phyloP scores from a whole-genome alignment of 164 flowering plant genomes.

The Buxus sempervirens region DNA sequence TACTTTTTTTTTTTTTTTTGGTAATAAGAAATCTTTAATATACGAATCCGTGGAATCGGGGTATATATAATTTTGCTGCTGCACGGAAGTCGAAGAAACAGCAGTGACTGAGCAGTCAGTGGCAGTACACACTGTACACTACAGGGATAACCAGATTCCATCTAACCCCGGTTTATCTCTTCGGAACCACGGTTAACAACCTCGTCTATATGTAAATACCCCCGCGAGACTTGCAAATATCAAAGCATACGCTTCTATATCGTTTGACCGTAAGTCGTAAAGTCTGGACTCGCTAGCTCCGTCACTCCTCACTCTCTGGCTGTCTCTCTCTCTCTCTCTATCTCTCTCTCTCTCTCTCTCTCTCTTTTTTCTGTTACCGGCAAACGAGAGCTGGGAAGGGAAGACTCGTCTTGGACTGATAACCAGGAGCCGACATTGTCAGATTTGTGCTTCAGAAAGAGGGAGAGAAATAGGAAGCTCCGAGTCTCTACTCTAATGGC shows the following conservation, averaged over 20 bases:
- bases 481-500: constrained; percentile 23
- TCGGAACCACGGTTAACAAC: constrained; percentile 4
- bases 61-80: not conserved
- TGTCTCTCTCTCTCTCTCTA: too few species aligned
- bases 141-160: constrained; percentile 13
- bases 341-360: too few species aligned
- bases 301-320: too few species aligned
- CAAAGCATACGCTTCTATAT: not conserved
- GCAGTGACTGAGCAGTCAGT: too few species aligned
- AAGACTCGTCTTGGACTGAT: constrained; percentile 14
- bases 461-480: not conserved
- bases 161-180: constrained; percentile 4
- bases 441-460: constrained; percentile 14
- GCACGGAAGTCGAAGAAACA: not conserved
- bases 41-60: too few species aligned
- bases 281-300: too few species aligned
- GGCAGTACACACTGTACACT: not conserved
- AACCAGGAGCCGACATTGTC: constrained; percentile 36
- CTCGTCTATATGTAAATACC: not conserved
- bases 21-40: too few species aligned
- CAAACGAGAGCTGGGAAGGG: not conserved
- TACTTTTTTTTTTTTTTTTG: too few species aligned
- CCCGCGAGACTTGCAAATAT: not conserved
- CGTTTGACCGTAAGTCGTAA: constrained; percentile 22
- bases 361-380: constrained; percentile 5